These are phyloP conservation scores for Lentinula raphanica DNA, from an alignment of 768 basidiomycete species.

Conservation along the genomic window DNA sequence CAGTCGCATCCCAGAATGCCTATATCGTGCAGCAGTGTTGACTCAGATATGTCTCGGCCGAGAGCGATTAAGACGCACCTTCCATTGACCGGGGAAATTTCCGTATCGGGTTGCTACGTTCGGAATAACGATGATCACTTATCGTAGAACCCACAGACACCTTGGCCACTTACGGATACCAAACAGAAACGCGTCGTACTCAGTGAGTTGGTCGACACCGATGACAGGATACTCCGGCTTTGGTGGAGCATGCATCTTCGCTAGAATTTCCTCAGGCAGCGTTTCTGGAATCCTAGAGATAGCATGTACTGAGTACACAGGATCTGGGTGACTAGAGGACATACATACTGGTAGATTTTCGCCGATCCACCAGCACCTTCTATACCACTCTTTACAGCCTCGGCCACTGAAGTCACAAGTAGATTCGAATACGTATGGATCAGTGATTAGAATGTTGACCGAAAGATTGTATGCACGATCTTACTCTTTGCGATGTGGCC, in stretches of 20 bases:
- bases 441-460: not conserved
- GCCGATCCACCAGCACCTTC: constrained; percentile 43
- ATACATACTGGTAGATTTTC: constrained; percentile 50
- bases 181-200: constrained; percentile 70
- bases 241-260: constrained; percentile 60
- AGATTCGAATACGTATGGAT: not conserved
- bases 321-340: not conserved
- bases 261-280: constrained; percentile 60
- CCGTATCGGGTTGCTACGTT: constrained; percentile 61
- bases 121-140: no score
- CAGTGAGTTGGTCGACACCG: constrained; percentile 41
- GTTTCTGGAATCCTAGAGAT: constrained; percentile 68
- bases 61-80: constrained; percentile 26
- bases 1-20: constrained; percentile 76
- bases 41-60: not conserved
- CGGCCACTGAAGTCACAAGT: constrained; percentile 63
- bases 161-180: constrained; percentile 45
- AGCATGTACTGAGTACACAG: no score
- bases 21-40: constrained; percentile 18
- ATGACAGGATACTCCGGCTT: constrained; percentile 72
- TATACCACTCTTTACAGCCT: constrained; percentile 44
- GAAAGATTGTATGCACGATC: constrained; percentile 22
- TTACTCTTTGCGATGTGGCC: constrained; percentile 66
- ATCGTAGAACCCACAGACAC: not conserved
- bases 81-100: constrained; percentile 75